Evolutionary conservation across 306 rosid species (phyloP), one percentile per base, ranked within the genome.

Genomic region (Ormosia semicastrata): DNA sequence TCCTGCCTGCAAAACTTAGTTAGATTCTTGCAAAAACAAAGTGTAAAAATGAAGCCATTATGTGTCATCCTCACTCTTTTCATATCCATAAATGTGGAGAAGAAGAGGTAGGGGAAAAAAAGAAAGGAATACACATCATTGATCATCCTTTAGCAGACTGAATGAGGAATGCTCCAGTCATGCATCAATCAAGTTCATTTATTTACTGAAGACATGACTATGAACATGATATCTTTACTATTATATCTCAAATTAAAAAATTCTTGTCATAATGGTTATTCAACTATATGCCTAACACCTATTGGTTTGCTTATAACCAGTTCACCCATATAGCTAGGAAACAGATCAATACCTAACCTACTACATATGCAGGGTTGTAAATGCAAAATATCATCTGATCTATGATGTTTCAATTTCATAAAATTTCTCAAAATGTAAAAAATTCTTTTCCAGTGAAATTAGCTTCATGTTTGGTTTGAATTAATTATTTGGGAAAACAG

Each of bases 1-100:
- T 76, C 92, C 94, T 68, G 85, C 90, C 94, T 93, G 90, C 82
- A 85, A 85, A 82, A 73, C 56, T 72, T 81, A 64, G 73, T 75
- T 63, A 80, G 80, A 82, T 36, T 79, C 60, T 36, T 66, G 40
- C 58, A 52, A 13, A 74, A 32, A 15, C 40, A 47, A 53, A 39
- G 54, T 18, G 15, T 75, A 7, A 60, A 50, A 34, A 66, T 54
- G 59, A 80, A 72, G 79, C 43, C 78, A 80, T 32, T 33, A 40
- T 41, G 29, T 56, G 52, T 71, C 52, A 29, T 47, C 56, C 80
- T 46, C 75, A 47, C 46, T 43, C 52, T 60, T 30, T 64, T 30
- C 75, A 75, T 50, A 49, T 50, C 77, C 36, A 82, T 29, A 49
- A 47, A 64, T 36, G 18, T 71, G 56, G 43, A 67, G 56, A 14